Evolutionary conservation across 768 basidiomycete genomes (phyloP).

Genomic region (Mrakia frigida): DNA sequence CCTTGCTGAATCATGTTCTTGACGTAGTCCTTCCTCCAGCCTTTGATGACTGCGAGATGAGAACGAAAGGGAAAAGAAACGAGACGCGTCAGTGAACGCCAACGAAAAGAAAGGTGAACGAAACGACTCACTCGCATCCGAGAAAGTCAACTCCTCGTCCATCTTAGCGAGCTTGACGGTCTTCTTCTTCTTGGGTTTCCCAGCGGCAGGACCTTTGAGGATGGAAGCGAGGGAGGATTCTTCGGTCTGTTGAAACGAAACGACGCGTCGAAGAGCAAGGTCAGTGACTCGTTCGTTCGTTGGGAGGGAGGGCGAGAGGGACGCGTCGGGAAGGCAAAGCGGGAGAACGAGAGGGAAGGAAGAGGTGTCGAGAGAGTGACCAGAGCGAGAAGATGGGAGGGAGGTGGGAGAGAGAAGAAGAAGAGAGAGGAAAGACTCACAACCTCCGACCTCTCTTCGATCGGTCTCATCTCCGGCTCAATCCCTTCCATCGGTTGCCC

Average conservation of each 20-base stretch:
- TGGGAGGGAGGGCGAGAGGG: too few species aligned
- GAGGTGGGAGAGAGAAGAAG: not conserved
- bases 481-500: not conserved
- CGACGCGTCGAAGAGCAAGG: not conserved
- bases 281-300: not conserved
- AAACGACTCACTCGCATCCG: constrained; percentile 2
- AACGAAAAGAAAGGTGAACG: not conserved
- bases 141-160: constrained; percentile 20
- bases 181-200: constrained; percentile 14
- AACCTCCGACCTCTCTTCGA: not conserved
- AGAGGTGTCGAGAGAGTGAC: not conserved
- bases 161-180: constrained; percentile 15
- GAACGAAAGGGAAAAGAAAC: not conserved
- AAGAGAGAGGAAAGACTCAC: not conserved
- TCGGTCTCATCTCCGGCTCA: not conserved
- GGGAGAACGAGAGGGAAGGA: not conserved
- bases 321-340: not conserved
- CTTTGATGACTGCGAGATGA: constrained; percentile 15
- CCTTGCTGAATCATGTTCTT: constrained; percentile 17
- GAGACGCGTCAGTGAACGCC: not conserved
- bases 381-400: not conserved
- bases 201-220: not conserved
- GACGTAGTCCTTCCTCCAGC: constrained; percentile 26
- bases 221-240: constrained; percentile 16
- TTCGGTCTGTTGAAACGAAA: not conserved